Base-by-base conservation (phyloP, 176 grass and related monocot genomes). In the Alopecurus myosuroides region DNA sequence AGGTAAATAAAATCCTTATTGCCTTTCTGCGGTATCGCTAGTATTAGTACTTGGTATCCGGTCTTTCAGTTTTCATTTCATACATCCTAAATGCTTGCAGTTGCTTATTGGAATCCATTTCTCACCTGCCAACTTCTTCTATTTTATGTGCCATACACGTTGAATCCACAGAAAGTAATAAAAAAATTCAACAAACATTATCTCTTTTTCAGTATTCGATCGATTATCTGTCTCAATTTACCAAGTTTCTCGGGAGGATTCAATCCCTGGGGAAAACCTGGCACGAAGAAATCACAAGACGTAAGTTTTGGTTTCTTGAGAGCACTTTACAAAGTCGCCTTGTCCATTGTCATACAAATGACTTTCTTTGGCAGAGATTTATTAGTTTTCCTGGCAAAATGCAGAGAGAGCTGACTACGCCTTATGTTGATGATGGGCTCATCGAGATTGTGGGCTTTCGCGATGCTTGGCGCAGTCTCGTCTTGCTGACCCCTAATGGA, bases 381-480 rank as follows among this genome's bases (percentile, higher is more conserved):
- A 90, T 17, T 40, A 22, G 9, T 68, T 83, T 75, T 61, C n/a
- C 19, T 90, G 46, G n/a, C 48, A 79, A 74, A 80, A 18, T 87
- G 67, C 82, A 98, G 95, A 98, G 87, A 73, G 92, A 85, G 72
- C 77, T 93, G 53, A 98, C 95, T 34, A 53, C 81, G 11, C 95
- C 95, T 17, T 98, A 70, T 46, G 92, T 95, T 35, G 93, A 98
- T 65, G 92, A 98, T 74, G 88, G 88, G 39, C 89, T 91, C 60
- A 88, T 98, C 1, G 95, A 98, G 86, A 87, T 98, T 78, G 95
- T 98, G 0, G 95, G 95, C 12, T 98, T 98, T 55, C 95, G 95
- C 20, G 95, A 98, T 84, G 95, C 95, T 22, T 98, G 92, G 85
- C 95, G 95, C 2, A 93, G 96, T 11, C 93, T 98, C 2, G 74